Evolutionary conservation across 2,329 filamentous ascomycete species (phyloP), one percentile per base, ranked within the genome.

Genomic region (Talaromyces amestolkiae): DNA sequence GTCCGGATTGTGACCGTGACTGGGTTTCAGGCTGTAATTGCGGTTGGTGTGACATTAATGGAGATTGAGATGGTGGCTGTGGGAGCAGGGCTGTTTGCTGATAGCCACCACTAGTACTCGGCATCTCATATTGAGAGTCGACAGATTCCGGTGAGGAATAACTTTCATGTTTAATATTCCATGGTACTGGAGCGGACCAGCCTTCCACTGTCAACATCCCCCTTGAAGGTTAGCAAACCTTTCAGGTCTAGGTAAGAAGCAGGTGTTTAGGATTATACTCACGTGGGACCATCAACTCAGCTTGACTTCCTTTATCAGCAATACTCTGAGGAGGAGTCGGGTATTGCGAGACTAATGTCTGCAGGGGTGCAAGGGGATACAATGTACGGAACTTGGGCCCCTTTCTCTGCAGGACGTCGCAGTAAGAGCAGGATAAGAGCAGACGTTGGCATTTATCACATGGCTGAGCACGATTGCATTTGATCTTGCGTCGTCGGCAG

Each of bases 401-500:
- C 65, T 78, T 78, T 39, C 76, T 75, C 60, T 76, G 75, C 27
- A 78, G 70, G 0, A 77, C 70, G 63, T 78, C 75, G 63, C 74
- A 77, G 64, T 79, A 79, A n/a, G 76, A 77, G 61, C 77, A 79
- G 9, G 73, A 76, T 19, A 79, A 70, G 19, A 79, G 70, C 24
- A 78, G 69, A 2, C 74, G 72, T 45, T 75, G 71, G 53, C 77
- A 79, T 67, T 77, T 80, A 59, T 81, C 77, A 68, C 79, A 81
- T 2, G 78, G 79, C 59, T 71, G 15, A 70, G 71, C 68, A 73
- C 77, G 70, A 73, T 75, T 54, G 65, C 79, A 81, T 72, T 78
- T 81, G 64, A 81, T 78, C 65, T 80, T 81, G 56, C 78, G 76
- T 17, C 74, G 72, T 35, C 78, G 74, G 70, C 79, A 81, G 63